These are phyloP conservation scores for Hygrophila difformis DNA, from an alignment of 257 asterid genomes.

Conservation along the genomic window DNA sequence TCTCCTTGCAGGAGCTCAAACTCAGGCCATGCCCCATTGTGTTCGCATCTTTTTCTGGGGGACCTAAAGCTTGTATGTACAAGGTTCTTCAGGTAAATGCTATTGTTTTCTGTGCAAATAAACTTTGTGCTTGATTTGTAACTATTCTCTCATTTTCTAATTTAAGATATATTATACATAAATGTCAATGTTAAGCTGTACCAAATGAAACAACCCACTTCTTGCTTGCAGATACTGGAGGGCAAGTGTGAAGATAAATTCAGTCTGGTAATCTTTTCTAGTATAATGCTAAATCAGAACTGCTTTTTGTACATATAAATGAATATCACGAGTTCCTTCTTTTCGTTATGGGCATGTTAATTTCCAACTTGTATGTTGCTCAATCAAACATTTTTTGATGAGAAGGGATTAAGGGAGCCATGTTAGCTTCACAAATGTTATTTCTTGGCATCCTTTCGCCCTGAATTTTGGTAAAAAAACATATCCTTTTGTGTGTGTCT, in stretches of 20 bases:
- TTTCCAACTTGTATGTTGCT: not conserved
- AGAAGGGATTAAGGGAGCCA: not conserved
- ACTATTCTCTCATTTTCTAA: not conserved
- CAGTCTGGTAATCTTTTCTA: constrained; percentile 52
- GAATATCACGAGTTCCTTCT: constrained; percentile 7
- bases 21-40: constrained; percentile 80
- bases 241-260: constrained; percentile 51
- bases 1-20: constrained; percentile 85
- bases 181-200: constrained; percentile 2
- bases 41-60: constrained; percentile 93
- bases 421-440: not conserved
- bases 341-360: not conserved
- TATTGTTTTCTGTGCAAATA: constrained; percentile 4
- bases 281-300: too few species aligned
- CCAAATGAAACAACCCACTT: constrained; percentile 1
- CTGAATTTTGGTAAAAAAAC: not conserved
- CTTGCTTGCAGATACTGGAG: constrained; percentile 70
- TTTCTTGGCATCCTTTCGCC: constrained; percentile 6
- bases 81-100: constrained; percentile 78
- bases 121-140: constrained; percentile 3
- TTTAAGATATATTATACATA: not conserved
- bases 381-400: not conserved
- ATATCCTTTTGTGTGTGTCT: constrained; percentile 8
- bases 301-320: constrained; percentile 3
- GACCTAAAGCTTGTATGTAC: constrained; percentile 94